phyloP scores from a whole-genome alignment of 805 yeast species.

The Kuraishia capsulata region DNA sequence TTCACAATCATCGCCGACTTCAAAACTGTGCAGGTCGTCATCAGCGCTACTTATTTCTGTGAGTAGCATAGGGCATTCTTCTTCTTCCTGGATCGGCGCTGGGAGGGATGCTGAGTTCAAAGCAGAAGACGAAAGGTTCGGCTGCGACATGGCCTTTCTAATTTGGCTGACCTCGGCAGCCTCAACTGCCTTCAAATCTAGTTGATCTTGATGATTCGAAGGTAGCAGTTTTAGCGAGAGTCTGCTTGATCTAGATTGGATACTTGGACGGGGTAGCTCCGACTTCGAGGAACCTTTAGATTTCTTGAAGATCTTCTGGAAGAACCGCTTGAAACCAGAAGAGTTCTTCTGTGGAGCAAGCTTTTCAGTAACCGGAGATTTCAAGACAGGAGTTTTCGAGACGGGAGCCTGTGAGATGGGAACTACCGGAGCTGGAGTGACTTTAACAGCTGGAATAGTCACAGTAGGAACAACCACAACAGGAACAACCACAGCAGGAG shows the following conservation, averaged over 20 bases:
- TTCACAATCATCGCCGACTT: slow-evolving; percentile 1
- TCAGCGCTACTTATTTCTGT: not conserved
- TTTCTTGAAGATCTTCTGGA: slow-evolving; percentile 2
- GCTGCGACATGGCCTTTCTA: not conserved
- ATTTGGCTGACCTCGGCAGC: not conserved
- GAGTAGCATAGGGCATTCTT: not conserved
- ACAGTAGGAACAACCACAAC: no score
- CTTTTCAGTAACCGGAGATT: no score
- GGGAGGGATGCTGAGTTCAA: not conserved
- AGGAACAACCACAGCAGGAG: no score
- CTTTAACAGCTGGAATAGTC: no score
- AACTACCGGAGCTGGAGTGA: no score
- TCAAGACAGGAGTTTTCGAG: no score
- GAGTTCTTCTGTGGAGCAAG: slow-evolving; percentile 2
- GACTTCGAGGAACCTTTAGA: no score
- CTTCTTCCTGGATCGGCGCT: not conserved
- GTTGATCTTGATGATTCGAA: no score
- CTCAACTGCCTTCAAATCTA: no score
- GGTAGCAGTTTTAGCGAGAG: not conserved
- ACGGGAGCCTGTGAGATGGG: no score
- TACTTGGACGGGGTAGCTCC: no score
- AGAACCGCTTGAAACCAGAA: slow-evolving; percentile 1
- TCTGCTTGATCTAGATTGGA: not conserved
- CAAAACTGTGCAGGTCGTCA: not conserved
- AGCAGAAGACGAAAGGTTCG: not conserved